These are phyloP conservation scores for Ceriops zippeliana DNA, from an alignment of 345 rosid genomes.

Conservation along the genomic window DNA sequence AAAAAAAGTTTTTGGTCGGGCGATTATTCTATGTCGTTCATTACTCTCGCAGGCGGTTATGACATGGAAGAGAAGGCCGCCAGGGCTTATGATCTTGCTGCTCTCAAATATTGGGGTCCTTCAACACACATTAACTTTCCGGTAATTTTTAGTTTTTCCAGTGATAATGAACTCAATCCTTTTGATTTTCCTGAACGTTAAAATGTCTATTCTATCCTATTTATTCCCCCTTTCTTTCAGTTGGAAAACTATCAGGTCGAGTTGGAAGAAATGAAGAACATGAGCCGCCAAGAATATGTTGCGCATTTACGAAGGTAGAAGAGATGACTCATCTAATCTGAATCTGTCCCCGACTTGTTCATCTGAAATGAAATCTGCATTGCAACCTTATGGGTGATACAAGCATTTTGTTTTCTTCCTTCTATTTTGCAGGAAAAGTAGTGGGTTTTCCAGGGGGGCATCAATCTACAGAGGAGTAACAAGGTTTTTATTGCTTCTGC, in stretches of 20 bases:
- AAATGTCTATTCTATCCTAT: too few species aligned
- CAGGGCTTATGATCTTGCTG: conserved; percentile 79
- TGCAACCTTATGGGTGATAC: background rate
- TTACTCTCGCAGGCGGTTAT: conserved; percentile 53
- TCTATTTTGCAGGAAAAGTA: conserved; percentile 55
- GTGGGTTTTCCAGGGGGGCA: conserved; percentile 86
- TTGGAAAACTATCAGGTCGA: conserved; percentile 57
- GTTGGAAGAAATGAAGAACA: conserved; percentile 70
- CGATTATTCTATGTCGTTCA: background rate
- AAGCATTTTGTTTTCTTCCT: background rate
- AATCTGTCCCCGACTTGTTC: background rate
- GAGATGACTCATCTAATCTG: background rate
- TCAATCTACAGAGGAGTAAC: conserved; percentile 87
- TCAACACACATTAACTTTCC: conserved; percentile 73
- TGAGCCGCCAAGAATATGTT: conserved; percentile 79
- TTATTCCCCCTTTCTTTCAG: conserved; percentile 26
- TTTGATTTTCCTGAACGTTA: too few species aligned
- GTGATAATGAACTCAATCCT: background rate
- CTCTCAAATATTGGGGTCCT: conserved; percentile 84
- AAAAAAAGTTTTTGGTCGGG: background rate
- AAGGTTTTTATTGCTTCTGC: conserved; percentile 39
- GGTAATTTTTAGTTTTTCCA: conserved; percentile 21
- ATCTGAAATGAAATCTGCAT: background rate
- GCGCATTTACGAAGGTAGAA: conserved; percentile 71
- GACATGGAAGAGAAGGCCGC: conserved; percentile 91